A percentile compares a stretch with the other conserved stretches of the same genome.
Conservation (phyloP, 176 grass and related monocot genomes). For the Poa annua region DNA sequence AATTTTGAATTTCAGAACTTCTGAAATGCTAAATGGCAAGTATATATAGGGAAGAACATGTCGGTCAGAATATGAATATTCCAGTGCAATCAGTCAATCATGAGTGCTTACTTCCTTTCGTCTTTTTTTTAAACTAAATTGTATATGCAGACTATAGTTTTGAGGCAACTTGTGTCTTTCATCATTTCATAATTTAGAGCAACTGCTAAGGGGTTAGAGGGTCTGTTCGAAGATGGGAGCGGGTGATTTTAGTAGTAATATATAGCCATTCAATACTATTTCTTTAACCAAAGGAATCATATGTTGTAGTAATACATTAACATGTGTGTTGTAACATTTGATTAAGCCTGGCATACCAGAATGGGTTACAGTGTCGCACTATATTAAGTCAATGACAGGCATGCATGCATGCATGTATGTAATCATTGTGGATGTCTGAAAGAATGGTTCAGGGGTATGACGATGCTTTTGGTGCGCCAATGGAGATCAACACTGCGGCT, state of each 20-base stretch:
- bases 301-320: background rate
- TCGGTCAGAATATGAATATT: background rate
- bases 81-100: background rate
- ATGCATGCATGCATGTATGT: background rate
- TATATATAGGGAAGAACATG: background rate
- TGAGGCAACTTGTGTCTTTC: background rate
- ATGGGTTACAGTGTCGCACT: background rate
- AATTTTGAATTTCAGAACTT: background rate
- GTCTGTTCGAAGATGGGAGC: slow-evolving; percentile 9
- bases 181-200: background rate
- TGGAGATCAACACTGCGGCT: background rate
- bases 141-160: background rate
- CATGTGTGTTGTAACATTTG: background rate
- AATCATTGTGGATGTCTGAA: background rate
- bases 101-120: background rate
- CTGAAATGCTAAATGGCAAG: background rate
- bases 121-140: background rate
- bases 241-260: background rate
- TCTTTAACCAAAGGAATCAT: background rate
- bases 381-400: background rate
- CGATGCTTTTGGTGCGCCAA: background rate
- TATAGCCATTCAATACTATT: background rate
- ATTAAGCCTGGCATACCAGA: background rate
- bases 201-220: background rate
- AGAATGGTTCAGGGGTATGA: background rate